phyloP scores from a whole-genome alignment of 495 filamentous ascomycete species.

The Articulospora tetracladia region DNA sequence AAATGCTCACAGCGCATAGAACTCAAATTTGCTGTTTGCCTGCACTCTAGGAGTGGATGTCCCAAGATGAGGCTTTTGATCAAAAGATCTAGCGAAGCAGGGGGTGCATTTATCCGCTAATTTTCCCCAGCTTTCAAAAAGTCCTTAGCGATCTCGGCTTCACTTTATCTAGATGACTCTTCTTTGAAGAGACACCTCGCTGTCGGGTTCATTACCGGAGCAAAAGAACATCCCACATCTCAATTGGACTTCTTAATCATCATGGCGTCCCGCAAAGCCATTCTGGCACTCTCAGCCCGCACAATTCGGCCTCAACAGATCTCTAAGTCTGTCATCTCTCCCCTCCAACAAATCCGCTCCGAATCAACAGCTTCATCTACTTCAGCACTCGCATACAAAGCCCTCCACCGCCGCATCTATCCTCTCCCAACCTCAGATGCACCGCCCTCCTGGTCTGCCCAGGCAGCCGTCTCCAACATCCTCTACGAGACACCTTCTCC shows the following conservation, averaged over 20 bases:
- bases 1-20: neutral
- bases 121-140: conserved; percentile 8
- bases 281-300: conserved; percentile 33
- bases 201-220: neutral
- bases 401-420: conserved; percentile 82
- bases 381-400: conserved; percentile 94
- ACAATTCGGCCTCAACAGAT: conserved; percentile 25
- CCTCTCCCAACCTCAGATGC: conserved; percentile 74
- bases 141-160: conserved; percentile 12
- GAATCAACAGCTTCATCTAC: conserved; percentile 63
- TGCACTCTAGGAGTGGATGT: neutral
- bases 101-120: neutral
- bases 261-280: conserved; percentile 44
- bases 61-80: neutral
- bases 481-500: conserved; percentile 95
- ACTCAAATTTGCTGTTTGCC: neutral
- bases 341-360: conserved; percentile 10
- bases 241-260: neutral
- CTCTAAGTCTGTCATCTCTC: neutral
- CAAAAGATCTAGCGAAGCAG: neutral
- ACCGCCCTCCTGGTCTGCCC: conserved; percentile 78
- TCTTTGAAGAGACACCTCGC: neutral
- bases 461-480: conserved; percentile 93
- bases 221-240: neutral
- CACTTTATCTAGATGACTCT: conserved; percentile 10